These are phyloP conservation scores for Fomitopsis serialis DNA, from an alignment of 768 basidiomycete species.

Conservation along the genomic window DNA sequence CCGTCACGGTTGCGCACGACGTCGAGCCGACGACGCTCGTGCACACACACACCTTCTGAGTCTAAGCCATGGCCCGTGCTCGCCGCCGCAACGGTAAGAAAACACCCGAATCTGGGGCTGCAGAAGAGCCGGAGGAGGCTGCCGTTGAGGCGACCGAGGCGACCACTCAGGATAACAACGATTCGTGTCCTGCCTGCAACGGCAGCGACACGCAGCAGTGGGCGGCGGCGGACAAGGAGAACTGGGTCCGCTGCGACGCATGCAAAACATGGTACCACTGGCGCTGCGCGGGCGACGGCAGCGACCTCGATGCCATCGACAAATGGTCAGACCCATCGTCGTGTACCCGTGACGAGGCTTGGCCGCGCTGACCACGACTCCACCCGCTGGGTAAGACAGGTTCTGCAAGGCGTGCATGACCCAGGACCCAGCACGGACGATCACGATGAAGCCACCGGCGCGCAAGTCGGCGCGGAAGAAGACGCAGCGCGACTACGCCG, in stretches of 20 bases:
- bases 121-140: slow-evolving; percentile 3
- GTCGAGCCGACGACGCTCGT: too few species aligned
- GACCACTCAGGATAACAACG: slow-evolving; percentile 5
- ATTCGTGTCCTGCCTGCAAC: slow-evolving; percentile 49
- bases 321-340: slow-evolving; percentile 55
- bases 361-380: neutral
- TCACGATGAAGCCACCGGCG: slow-evolving; percentile 72
- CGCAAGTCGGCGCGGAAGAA: slow-evolving; percentile 80
- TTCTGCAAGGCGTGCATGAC: slow-evolving; percentile 62
- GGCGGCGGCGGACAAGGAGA: slow-evolving; percentile 51
- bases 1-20: too few species aligned
- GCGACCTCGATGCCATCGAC: slow-evolving; percentile 62
- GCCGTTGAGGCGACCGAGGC: slow-evolving; percentile 9
- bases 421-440: slow-evolving; percentile 52
- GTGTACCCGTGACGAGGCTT: neutral
- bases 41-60: too few species aligned
- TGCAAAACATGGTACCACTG: slow-evolving; percentile 85
- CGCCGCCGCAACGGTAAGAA: slow-evolving; percentile 32
- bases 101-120: slow-evolving; percentile 21
- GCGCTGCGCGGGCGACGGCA: slow-evolving; percentile 67
- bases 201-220: slow-evolving; percentile 25
- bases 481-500: slow-evolving; percentile 73
- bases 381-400: slow-evolving; percentile 35
- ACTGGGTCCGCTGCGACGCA: slow-evolving; percentile 79
- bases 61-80: slow-evolving; percentile 34